A percentile compares a stretch with the other conserved stretches of the same genome.
These are phyloP conservation scores for Malus asiatica DNA, from an alignment of 306 rosid genomes.

Conservation along the genomic window DNA sequence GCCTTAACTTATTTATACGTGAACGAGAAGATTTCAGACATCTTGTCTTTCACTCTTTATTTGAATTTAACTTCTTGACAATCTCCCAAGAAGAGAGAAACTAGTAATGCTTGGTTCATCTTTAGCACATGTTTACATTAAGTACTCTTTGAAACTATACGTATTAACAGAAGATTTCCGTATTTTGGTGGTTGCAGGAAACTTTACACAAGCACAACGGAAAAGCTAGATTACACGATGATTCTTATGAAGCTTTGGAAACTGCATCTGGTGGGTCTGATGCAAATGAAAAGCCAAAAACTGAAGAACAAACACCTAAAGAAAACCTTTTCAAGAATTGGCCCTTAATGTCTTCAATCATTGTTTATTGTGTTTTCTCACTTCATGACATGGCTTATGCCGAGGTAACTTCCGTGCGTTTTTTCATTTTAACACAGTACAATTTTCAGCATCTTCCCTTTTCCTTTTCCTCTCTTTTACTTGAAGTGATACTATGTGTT, in stretches of 20 bases:
- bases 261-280: conserved; percentile 21
- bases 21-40: neutral
- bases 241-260: conserved; percentile 38
- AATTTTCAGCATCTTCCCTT: neutral
- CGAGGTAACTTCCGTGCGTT: conserved; percentile 42
- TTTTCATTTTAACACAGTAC: neutral
- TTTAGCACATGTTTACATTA: neutral
- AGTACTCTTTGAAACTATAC: neutral
- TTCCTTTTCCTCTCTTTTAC: neutral
- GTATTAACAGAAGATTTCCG: neutral
- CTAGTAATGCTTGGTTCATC: neutral
- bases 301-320: conserved; percentile 11
- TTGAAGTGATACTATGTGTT: neutral
- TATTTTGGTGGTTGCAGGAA: conserved; percentile 45
- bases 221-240: conserved; percentile 13
- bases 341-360: conserved; percentile 79
- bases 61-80: neutral
- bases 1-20: neutral
- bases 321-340: conserved; percentile 63
- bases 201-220: conserved; percentile 56
- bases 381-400: conserved; percentile 79
- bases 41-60: neutral
- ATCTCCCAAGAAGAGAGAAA: neutral
- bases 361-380: conserved; percentile 51
- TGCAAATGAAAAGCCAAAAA: conserved; percentile 9